Conservation (phyloP, 2,329 filamentous ascomycete species). For the Aspergillus sp. region DNA sequence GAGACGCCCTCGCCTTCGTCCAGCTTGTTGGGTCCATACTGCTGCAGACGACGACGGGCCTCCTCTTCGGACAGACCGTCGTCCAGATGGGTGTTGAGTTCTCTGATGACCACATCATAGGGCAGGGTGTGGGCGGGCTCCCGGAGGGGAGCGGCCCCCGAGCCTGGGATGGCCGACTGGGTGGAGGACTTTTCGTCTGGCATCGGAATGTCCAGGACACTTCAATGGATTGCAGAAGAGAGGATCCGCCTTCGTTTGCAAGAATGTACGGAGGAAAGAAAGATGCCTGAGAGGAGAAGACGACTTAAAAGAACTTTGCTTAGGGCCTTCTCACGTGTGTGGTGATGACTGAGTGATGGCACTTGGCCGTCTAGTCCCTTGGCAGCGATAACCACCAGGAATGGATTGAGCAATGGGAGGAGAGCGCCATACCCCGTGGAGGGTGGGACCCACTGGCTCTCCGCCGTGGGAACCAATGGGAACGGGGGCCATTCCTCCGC, state of each 20-base stretch:
- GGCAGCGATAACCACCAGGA: too few relatives aligned
- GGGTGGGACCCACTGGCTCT: too few relatives aligned
- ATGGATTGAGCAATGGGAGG: too few relatives aligned
- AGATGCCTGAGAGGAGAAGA: too few relatives aligned
- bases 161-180: constrained; percentile 5
- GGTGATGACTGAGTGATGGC: too few relatives aligned
- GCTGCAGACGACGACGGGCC: constrained; percentile 52
- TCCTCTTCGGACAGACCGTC: constrained; percentile 56
- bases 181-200: constrained; percentile 7
- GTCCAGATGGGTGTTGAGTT: constrained; percentile 53
- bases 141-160: constrained; percentile 42
- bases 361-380: too few relatives aligned
- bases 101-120: constrained; percentile 50
- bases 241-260: neutral
- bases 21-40: constrained; percentile 61
- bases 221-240: neutral
- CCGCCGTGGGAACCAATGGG: too few relatives aligned
- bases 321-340: too few relatives aligned
- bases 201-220: constrained; percentile 8
- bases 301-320: too few relatives aligned
- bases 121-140: constrained; percentile 60
- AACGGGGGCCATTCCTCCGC: too few relatives aligned
- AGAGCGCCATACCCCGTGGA: too few relatives aligned
- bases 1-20: constrained; percentile 64
- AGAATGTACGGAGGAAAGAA: too few relatives aligned